Evolutionary conservation across 2,329 filamentous ascomycete species (phyloP).

Genomic region (Phialemoniopsis sp.): DNA sequence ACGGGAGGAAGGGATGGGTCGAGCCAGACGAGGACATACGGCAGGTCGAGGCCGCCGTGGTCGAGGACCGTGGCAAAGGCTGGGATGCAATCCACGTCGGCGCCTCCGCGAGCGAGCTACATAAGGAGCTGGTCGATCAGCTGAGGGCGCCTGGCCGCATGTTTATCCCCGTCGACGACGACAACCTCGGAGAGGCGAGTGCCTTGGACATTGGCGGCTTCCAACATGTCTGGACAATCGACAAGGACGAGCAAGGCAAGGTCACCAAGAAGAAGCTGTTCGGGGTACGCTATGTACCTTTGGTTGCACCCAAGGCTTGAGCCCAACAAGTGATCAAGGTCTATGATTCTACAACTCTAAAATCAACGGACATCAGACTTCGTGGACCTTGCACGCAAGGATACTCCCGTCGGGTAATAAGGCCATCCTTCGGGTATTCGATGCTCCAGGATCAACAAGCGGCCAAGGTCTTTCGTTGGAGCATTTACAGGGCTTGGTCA

Average conservation of each 20-base stretch:
- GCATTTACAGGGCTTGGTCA: too few relatives aligned
- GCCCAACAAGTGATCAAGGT: background rate
- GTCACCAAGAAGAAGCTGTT: constrained; percentile 60
- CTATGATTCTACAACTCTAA: background rate
- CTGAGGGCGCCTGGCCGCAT: constrained; percentile 73
- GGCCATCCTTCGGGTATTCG: too few relatives aligned
- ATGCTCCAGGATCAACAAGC: too few relatives aligned
- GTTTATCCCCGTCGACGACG: constrained; percentile 72
- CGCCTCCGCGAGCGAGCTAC: constrained; percentile 73
- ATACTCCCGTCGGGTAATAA: too few relatives aligned
- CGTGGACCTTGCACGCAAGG: constrained; percentile 19
- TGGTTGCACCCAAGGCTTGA: constrained; percentile 1
- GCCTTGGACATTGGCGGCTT: constrained; percentile 13
- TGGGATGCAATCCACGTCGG: constrained; percentile 98
- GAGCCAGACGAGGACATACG: constrained; percentile 24
- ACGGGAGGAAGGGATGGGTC: constrained; percentile 65
- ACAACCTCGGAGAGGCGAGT: constrained; percentile 20
- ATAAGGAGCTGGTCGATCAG: constrained; percentile 70
- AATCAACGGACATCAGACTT: constrained; percentile 7
- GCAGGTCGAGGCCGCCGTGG: constrained; percentile 36
- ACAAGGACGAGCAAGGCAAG: constrained; percentile 64
- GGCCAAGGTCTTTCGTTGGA: too few relatives aligned
- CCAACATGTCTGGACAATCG: constrained; percentile 71
- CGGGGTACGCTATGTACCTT: constrained; percentile 66
- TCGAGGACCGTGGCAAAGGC: constrained; percentile 43